phyloP scores from a whole-genome alignment of 352 stramenopile genomes.

The Phytophthora nicotianae region DNA sequence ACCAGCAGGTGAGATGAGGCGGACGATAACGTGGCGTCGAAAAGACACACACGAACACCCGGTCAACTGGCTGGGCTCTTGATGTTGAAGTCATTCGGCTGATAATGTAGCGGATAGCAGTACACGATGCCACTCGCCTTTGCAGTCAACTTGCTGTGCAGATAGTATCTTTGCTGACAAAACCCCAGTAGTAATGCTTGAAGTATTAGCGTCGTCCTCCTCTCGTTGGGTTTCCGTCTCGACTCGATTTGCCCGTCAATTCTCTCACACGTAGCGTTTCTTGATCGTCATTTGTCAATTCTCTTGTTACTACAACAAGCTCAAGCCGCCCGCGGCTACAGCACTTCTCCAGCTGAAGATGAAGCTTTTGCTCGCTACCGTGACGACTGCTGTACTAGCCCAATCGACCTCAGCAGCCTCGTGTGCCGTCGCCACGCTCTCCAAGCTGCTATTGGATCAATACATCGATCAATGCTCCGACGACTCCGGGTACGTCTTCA shows the following conservation, averaged over 20 bases:
- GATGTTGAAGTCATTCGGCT: too few relatives aligned
- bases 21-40: neutral
- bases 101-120: too few relatives aligned
- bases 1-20: neutral
- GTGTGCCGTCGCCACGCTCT: slow-evolving; percentile 22
- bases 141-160: slow-evolving; percentile 1
- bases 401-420: slow-evolving; percentile 5
- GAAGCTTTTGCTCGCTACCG: slow-evolving; percentile 25
- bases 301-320: slow-evolving; percentile 14
- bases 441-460: slow-evolving; percentile 26
- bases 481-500: slow-evolving; percentile 38
- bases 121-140: slow-evolving; percentile 7
- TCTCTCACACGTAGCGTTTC: neutral
- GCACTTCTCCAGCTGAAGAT: slow-evolving; percentile 20
- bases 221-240: slow-evolving; percentile 3
- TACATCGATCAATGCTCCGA: slow-evolving; percentile 30
- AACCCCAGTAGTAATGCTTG: neutral
- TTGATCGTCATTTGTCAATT: slow-evolving; percentile 23
- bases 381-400: slow-evolving; percentile 6
- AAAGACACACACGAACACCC: neutral
- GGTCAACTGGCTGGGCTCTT: too few relatives aligned
- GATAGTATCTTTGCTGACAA: neutral
- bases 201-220: neutral
- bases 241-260: neutral
- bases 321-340: slow-evolving; percentile 9